Evolutionary conservation across 352 stramenopile species (phyloP), one percentile per base, ranked within the genome.

Genomic region (Halophytophthora batemanensis): DNA sequence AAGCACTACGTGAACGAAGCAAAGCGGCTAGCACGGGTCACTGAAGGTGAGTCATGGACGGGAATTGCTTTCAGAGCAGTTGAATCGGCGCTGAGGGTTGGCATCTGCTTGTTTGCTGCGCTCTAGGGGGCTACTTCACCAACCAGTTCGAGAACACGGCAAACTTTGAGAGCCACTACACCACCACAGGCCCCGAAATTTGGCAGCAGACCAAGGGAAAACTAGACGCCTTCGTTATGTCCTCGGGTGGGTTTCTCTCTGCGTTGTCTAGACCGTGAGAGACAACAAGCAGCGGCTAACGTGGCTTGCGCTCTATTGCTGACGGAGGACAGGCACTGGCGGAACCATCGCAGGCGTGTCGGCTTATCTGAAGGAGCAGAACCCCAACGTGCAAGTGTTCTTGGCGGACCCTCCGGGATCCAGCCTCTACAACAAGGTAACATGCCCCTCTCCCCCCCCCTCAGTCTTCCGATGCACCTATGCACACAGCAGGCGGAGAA

Each of bases 1-100:
- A 96, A 97, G 38, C 96, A 99, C 71, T 99, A 99, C 64, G 95
- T 98, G 25, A 99, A 99, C 69, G 80, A 98, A 59, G 97, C 96
- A 14, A 81, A 87, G 46, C 78, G 79, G 18, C 65, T 89, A 21
- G 93, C 90, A 19, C 77, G 76, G 25, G 87, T 88, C 40, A 93
- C 90, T 13, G 55, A 84, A 74, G 77, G 80, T 93, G 50, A 21
- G 65, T 36, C 29, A 6, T 35, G 29, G 29, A 3, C 34, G 29
- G 22, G n/a, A 7, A 10, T n/a, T n/a, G n/a, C n/a, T n/a, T n/a
- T n/a, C n/a, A n/a, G n/a, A n/a, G n/a, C 2, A 11, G n/a, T 21
- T 28, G 18, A 25, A n/a, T n/a, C n/a, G n/a, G n/a, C n/a, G n/a
- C n/a, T n/a, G n/a, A n/a, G n/a, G n/a, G n/a, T n/a, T n/a, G n/a